phyloP scores from a whole-genome alignment of 805 yeast genomes.

The Tetrapisispora namnaoensis region DNA sequence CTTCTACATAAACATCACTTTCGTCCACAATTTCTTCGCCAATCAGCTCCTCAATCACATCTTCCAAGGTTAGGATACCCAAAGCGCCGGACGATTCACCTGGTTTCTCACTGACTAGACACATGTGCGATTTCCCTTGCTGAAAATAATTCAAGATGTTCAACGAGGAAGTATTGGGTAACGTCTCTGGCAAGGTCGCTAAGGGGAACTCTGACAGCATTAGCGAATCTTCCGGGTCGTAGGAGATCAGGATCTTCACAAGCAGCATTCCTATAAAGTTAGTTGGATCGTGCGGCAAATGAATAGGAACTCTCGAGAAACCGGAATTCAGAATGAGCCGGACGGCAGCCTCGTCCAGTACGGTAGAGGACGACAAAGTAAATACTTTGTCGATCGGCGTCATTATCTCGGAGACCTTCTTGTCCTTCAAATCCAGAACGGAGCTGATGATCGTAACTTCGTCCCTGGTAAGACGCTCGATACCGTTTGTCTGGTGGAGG shows the following conservation, averaged over 20 bases:
- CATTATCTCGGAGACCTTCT: constrained; percentile 79
- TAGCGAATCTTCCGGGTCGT: constrained; percentile 91
- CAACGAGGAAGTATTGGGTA: constrained; percentile 82
- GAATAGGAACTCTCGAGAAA: constrained; percentile 89
- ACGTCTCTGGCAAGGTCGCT: constrained; percentile 93
- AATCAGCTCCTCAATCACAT: constrained; percentile 94
- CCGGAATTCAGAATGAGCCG: constrained; percentile 91
- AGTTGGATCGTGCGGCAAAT: constrained; percentile 76
- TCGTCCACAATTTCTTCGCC: constrained; percentile 98
- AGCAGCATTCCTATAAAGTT: constrained; percentile 93
- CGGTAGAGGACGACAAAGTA: constrained; percentile 74
- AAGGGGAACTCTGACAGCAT: constrained; percentile 90
- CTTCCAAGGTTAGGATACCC: constrained; percentile 90
- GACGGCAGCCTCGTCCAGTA: constrained; percentile 74
- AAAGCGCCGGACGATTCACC: constrained; percentile 77
- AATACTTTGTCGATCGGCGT: constrained; percentile 87
- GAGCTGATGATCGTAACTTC: constrained; percentile 94
- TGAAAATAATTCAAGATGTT: constrained; percentile 93
- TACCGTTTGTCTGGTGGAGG: constrained; percentile 89
- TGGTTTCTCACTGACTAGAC: constrained; percentile 76
- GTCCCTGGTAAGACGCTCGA: constrained; percentile 83
- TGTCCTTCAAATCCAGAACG: constrained; percentile 87
- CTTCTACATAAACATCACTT: constrained; percentile 82
- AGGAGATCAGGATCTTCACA: constrained; percentile 84
- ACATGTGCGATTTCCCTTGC: constrained; percentile 97